phyloP scores from a whole-genome alignment of 2,329 filamentous ascomycete genomes.

The Periconia digitata region DNA sequence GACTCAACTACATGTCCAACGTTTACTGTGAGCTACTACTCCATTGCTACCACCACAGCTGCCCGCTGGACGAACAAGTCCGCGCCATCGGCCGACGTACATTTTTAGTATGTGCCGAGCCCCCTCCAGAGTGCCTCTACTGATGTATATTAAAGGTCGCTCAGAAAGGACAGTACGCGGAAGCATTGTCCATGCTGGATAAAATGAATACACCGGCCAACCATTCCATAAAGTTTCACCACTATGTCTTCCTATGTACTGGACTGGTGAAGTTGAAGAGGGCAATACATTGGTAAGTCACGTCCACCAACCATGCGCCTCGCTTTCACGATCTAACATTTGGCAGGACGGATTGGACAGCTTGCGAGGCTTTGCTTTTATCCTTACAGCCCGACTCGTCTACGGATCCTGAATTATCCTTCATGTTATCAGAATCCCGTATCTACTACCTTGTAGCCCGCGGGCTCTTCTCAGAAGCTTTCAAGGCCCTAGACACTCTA shows the following conservation, averaged over 20 bases:
- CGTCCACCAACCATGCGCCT: background rate
- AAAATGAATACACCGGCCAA: constrained; percentile 62
- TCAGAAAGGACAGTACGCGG: constrained; percentile 69
- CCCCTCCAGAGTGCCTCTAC: background rate
- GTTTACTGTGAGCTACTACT: constrained; percentile 73
- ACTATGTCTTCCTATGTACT: constrained; percentile 69
- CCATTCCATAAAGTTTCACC: constrained; percentile 74
- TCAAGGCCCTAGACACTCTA: constrained; percentile 56
- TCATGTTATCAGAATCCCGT: constrained; percentile 60
- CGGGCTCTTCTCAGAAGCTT: constrained; percentile 55
- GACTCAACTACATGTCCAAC: constrained; percentile 59
- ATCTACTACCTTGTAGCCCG: constrained; percentile 61
- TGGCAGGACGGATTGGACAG: constrained; percentile 56
- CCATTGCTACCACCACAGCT: constrained; percentile 66
- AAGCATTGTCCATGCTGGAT: constrained; percentile 64
- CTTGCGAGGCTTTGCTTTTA: constrained; percentile 59
- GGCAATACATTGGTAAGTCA: constrained; percentile 57
- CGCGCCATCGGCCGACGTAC: constrained; percentile 73
- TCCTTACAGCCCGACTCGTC: constrained; percentile 57
- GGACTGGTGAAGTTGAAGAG: constrained; percentile 66
- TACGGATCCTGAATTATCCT: constrained; percentile 61
- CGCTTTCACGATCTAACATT: background rate
- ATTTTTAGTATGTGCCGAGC: constrained; percentile 51
- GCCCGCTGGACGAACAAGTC: constrained; percentile 75
- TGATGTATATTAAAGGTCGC: constrained; percentile 48